A percentile compares a stretch with the other conserved stretches of the same genome.
Conservation (phyloP, 2,329 filamentous ascomycete genomes). For the Pyrenochaeta sp. region DNA sequence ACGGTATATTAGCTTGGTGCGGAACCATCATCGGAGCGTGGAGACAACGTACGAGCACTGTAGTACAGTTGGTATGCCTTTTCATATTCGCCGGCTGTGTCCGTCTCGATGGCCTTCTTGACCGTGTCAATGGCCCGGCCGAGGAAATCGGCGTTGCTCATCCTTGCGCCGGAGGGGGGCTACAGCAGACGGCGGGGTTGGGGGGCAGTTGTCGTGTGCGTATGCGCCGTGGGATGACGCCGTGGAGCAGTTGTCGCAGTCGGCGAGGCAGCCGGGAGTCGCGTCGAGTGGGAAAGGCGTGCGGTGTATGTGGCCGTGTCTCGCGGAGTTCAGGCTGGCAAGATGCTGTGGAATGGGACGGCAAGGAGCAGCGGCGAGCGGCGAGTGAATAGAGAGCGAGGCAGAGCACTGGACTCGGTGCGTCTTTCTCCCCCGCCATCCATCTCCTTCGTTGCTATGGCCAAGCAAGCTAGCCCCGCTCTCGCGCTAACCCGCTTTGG, state of each 20-base stretch:
- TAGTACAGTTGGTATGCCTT: conserved; percentile 98
- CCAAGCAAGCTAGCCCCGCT: conserved; percentile 26
- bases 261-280: conserved; percentile 15
- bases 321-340: no score
- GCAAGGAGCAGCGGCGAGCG: no score
- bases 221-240: conserved; percentile 19
- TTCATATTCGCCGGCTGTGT: conserved; percentile 95
- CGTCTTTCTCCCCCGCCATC: conserved; percentile 2
- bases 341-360: no score
- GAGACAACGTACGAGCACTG: conserved; percentile 63
- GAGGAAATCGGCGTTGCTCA: conserved; percentile 97
- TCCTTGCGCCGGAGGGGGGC: conserved; percentile 53
- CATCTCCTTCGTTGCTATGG: conserved; percentile 25
- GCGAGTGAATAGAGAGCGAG: no score
- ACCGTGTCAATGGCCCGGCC: conserved; percentile 96
- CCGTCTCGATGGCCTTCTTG: conserved; percentile 95
- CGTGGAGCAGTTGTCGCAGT: conserved; percentile 15
- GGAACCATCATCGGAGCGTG: not conserved
- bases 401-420: not conserved
- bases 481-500: conserved; percentile 32
- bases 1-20: conserved; percentile 21
- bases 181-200: conserved; percentile 6
- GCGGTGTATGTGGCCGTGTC: no score
- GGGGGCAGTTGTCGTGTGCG: conserved; percentile 3
- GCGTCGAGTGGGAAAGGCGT: not conserved